phyloP scores from a whole-genome alignment of 2,329 filamentous ascomycete species.

The Pseudogymnoascus sp. region DNA sequence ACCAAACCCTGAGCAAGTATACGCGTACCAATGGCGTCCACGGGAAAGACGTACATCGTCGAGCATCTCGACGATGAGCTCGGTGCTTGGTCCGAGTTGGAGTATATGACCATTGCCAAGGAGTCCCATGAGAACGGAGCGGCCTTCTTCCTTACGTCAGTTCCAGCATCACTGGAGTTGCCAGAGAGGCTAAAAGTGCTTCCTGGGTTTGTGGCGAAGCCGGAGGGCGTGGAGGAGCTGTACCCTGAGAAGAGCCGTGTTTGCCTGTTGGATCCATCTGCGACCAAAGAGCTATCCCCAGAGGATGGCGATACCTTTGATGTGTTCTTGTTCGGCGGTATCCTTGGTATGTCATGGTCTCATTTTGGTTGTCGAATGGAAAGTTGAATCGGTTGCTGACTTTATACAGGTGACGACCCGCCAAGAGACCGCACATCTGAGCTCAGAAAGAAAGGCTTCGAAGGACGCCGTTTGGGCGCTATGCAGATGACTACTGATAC shows the following conservation, averaged over 20 bases:
- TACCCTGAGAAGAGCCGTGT: constrained; percentile 68
- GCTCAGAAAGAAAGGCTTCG: constrained; percentile 84
- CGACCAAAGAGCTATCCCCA: constrained; percentile 70
- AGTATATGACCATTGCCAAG: constrained; percentile 79
- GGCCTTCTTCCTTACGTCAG: constrained; percentile 73
- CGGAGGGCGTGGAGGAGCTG: constrained; percentile 71
- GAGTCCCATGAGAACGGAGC: constrained; percentile 63
- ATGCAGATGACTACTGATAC: constrained; percentile 99
- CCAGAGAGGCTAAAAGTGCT: constrained; percentile 46
- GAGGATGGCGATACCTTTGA: constrained; percentile 78
- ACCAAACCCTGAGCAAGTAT: background rate
- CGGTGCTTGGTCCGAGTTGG: constrained; percentile 86
- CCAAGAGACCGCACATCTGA: constrained; percentile 94
- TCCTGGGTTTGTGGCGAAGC: constrained; percentile 62
- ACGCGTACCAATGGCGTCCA: constrained; percentile 30
- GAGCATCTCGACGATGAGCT: constrained; percentile 95
- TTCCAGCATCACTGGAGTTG: constrained; percentile 61
- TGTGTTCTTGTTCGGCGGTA: constrained; percentile 91
- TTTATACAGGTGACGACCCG: constrained; percentile 70
- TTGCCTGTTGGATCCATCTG: constrained; percentile 83
- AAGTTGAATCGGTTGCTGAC: constrained; percentile 15
- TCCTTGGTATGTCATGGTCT: constrained; percentile 57
- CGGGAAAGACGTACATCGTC: constrained; percentile 73
- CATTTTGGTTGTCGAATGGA: background rate
- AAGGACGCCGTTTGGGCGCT: constrained; percentile 76